Conservation (phyloP, 345 rosid species). For the Gossypium raimondii region DNA sequence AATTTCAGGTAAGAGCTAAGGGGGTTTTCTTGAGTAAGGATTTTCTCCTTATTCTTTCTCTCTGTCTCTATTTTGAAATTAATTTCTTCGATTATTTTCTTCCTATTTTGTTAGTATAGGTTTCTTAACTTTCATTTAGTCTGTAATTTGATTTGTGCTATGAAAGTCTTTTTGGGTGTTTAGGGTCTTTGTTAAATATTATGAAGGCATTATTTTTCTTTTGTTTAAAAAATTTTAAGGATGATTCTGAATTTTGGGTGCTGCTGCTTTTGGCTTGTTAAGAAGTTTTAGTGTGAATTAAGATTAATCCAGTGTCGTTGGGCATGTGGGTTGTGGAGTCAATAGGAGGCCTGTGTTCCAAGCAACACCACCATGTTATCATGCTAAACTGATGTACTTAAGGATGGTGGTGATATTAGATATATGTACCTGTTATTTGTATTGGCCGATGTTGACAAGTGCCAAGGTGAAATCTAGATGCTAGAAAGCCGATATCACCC, state of each 20-base stretch:
- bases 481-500: no score
- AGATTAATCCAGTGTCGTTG: no score
- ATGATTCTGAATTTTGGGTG: neutral
- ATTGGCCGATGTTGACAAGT: neutral
- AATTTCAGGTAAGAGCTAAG: slow-evolving; percentile 13
- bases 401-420: neutral
- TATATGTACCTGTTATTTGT: neutral
- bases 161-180: neutral
- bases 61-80: no score
- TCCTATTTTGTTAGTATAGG: neutral
- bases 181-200: neutral
- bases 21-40: neutral
- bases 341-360: neutral
- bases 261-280: neutral
- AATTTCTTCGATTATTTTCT: neutral
- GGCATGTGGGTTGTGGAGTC: no score
- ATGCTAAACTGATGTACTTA: neutral
- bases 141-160: neutral
- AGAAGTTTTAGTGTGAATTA: neutral
- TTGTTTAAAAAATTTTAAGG: neutral
- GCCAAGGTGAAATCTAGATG: no score
- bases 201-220: neutral
- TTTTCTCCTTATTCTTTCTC: neutral
- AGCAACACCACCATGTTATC: neutral
- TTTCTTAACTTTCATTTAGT: neutral